These are phyloP conservation scores for Xylaria sp. DNA, from an alignment of 2,329 filamentous ascomycete species.

Conservation along the genomic window DNA sequence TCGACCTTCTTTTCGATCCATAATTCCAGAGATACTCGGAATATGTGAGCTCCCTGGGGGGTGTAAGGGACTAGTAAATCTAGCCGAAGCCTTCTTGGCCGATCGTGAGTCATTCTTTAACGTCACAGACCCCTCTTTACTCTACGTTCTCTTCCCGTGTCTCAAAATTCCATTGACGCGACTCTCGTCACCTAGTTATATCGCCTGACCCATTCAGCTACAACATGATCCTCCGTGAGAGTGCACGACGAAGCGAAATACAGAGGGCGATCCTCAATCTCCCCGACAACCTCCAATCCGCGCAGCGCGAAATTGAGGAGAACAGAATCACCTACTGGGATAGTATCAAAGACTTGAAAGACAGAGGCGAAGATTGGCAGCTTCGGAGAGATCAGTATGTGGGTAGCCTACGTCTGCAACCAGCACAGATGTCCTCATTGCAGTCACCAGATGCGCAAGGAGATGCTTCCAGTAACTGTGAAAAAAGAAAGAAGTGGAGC, in stretches of 20 bases:
- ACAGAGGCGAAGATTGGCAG: too few species aligned
- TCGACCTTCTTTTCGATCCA: neutral
- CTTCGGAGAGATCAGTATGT: too few species aligned
- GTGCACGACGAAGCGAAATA: neutral
- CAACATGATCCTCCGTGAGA: slow-evolving; percentile 4
- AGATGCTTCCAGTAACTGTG: too few species aligned
- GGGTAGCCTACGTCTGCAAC: too few species aligned
- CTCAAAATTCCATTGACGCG: neutral
- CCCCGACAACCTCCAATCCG: too few species aligned
- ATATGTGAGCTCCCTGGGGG: slow-evolving; percentile 3
- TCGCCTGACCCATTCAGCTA: neutral
- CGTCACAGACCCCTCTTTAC: too few species aligned
- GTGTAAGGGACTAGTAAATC: neutral
- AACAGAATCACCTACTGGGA: too few species aligned
- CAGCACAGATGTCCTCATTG: too few species aligned
- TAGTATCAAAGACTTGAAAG: too few species aligned
- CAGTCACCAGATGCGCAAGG: too few species aligned
- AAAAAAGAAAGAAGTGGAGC: too few species aligned
- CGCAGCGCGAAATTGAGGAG: too few species aligned
- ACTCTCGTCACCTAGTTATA: neutral
- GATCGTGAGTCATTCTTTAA: slow-evolving; percentile 7
- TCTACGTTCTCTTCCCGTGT: neutral
- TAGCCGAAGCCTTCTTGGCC: neutral
- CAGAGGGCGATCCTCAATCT: neutral
- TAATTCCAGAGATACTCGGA: neutral